Conservation (phyloP, 352 stramenopile genomes). For the Globisporangium middletonii region DNA sequence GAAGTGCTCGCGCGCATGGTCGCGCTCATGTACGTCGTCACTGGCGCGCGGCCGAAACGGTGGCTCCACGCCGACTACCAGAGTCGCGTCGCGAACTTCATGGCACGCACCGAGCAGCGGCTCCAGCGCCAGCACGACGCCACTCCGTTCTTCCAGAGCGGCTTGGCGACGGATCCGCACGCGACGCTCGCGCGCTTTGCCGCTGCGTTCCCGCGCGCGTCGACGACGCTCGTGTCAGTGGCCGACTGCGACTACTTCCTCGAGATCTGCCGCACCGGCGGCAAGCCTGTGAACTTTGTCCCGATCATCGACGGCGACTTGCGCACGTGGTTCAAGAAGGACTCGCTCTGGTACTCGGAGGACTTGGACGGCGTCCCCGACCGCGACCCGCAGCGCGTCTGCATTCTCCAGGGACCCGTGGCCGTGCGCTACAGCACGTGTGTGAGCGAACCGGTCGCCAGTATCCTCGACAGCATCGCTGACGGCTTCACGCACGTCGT, state of each 20-base stretch:
- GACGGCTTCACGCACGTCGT: conserved; percentile 50
- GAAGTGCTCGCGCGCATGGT: conserved; percentile 75
- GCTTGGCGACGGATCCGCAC: conserved; percentile 36
- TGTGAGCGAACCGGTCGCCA: conserved; percentile 66
- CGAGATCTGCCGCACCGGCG: conserved; percentile 68
- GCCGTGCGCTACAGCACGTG: conserved; percentile 75
- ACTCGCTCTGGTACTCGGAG: conserved; percentile 89
- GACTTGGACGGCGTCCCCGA: conserved; percentile 77
- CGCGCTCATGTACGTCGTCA: conserved; percentile 69
- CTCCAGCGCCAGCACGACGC: conserved; percentile 37
- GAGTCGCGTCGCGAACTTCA: conserved; percentile 68
- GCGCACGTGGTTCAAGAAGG: conserved; percentile 81
- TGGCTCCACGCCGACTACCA: conserved; percentile 75
- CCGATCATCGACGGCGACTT: conserved; percentile 79
- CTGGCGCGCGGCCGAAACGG: conserved; percentile 38
- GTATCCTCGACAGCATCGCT: conserved; percentile 68
- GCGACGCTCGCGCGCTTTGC: conserved; percentile 40
- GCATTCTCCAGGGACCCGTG: conserved; percentile 79
- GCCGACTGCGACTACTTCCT: conserved; percentile 81
- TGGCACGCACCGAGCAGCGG: conserved; percentile 59
- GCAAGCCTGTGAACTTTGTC: conserved; percentile 87
- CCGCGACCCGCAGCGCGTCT: conserved; percentile 73
- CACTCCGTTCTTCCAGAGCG: conserved; percentile 33
- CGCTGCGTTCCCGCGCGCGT: conserved; percentile 39
- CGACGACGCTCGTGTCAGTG: conserved; percentile 58